A percentile compares a stretch with the other conserved stretches of the same genome.
Conservation (phyloP, 129 eudicot species). For the Arctium lappa region DNA sequence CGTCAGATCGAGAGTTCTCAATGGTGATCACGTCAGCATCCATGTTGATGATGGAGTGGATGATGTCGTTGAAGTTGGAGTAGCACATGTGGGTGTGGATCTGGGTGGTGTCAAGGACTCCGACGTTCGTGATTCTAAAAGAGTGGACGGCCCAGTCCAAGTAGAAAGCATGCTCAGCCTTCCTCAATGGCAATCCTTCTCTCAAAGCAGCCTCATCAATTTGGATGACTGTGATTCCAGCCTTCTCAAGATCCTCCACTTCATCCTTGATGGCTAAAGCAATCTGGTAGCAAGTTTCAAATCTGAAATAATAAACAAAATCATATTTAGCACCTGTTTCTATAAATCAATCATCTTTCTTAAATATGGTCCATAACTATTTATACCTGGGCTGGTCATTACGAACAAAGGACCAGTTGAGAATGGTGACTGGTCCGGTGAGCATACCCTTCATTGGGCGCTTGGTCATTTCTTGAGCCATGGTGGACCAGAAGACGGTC, state of each 20-base stretch:
- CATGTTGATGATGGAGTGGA: conserved; percentile 97
- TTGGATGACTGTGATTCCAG: conserved; percentile 60
- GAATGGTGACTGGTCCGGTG: conserved; percentile 72
- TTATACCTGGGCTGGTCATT: conserved; percentile 67
- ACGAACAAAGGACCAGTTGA: conserved; percentile 71
- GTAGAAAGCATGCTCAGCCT: conserved; percentile 70
- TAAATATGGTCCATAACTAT: not conserved
- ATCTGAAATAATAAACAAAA: conserved; percentile 27
- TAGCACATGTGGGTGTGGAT: conserved; percentile 99
- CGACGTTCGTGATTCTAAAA: conserved; percentile 58
- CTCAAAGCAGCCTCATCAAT: conserved; percentile 88
- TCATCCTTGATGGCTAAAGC: conserved; percentile 73
- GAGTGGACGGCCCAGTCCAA: conserved; percentile 74
- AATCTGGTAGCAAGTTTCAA: conserved; percentile 70
- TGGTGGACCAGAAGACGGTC: conserved; percentile 72
- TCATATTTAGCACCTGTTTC: not conserved
- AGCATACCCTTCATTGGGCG: conserved; percentile 87
- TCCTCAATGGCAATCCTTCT: conserved; percentile 83
- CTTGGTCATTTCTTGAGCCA: conserved; percentile 65
- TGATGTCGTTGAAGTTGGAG: conserved; percentile 98
- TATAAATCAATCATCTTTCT: not conserved
- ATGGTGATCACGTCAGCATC: conserved; percentile 99
- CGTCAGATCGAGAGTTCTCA: conserved; percentile 96
- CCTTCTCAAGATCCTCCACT: conserved; percentile 73
- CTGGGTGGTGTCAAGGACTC: conserved; percentile 64